These are phyloP conservation scores for Corinectria fuckeliana DNA, from an alignment of 2,329 filamentous ascomycete species.

Conservation along the genomic window DNA sequence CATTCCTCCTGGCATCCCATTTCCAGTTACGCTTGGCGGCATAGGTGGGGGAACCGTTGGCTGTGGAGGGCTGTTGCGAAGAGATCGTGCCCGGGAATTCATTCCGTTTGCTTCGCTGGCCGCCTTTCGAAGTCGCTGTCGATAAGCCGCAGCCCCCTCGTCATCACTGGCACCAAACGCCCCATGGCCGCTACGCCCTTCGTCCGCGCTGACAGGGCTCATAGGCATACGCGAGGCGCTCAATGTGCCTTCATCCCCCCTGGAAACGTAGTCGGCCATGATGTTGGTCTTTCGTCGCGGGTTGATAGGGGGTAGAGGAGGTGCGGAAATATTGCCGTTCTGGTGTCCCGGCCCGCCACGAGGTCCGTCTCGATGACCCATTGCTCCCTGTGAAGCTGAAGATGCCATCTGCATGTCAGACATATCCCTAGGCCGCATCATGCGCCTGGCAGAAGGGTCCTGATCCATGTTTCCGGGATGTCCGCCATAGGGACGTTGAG, in stretches of 20 bases:
- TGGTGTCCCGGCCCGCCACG: constrained; percentile 33
- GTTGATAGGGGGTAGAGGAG: constrained; percentile 66
- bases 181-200: constrained; percentile 37
- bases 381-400: constrained; percentile 53
- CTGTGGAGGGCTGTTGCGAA: constrained; percentile 36
- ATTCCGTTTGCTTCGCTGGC: constrained; percentile 49
- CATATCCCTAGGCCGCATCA: constrained; percentile 55
- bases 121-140: constrained; percentile 52
- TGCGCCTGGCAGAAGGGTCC: constrained; percentile 42
- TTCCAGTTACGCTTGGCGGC: constrained; percentile 39
- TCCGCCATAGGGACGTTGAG: constrained; percentile 22
- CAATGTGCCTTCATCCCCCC: constrained; percentile 43
- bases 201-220: constrained; percentile 28
- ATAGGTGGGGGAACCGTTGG: constrained; percentile 36
- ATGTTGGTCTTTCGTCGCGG: constrained; percentile 58
- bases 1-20: constrained; percentile 52
- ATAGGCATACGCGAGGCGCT: constrained; percentile 27
- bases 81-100: constrained; percentile 37
- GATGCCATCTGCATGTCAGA: constrained; percentile 58
- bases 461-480: constrained; percentile 14
- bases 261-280: constrained; percentile 45
- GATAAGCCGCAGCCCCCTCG: constrained; percentile 42
- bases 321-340: constrained; percentile 45
- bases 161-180: constrained; percentile 46
- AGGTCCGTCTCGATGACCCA: constrained; percentile 47